phyloP scores from a whole-genome alignment of 208 protist genomes.

The Perkinsela sp. region DNA sequence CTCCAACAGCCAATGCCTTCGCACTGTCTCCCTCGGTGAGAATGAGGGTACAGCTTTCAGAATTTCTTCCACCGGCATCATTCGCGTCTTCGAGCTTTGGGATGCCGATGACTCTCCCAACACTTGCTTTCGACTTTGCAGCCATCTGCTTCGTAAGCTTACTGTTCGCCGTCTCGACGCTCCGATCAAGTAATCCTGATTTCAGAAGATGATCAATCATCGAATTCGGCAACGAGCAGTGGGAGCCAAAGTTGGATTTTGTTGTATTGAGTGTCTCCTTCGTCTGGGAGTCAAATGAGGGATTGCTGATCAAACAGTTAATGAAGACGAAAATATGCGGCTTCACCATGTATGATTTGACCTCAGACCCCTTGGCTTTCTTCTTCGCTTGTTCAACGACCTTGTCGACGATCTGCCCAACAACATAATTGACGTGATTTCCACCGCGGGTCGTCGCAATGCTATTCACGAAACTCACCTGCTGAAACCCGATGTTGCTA shows the following conservation, averaged over 20 bases:
- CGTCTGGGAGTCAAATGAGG: slow-evolving; percentile 97
- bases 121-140: slow-evolving; percentile 28
- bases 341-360: slow-evolving; percentile 87
- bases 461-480: slow-evolving; percentile 98
- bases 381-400: slow-evolving; percentile 70
- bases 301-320: slow-evolving; percentile 96
- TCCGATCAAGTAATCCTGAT: slow-evolving; percentile 71
- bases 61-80: slow-evolving; percentile 78
- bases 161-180: slow-evolving; percentile 78
- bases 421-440: slow-evolving; percentile 92
- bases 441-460: slow-evolving; percentile 95
- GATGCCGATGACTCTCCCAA: slow-evolving; percentile 70
- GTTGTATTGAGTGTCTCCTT: slow-evolving; percentile 94
- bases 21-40: slow-evolving; percentile 98
- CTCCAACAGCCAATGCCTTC: slow-evolving; percentile 85
- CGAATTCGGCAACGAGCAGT: slow-evolving; percentile 72
- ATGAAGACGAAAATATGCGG: slow-evolving; percentile 95
- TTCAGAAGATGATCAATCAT: slow-evolving; percentile 79
- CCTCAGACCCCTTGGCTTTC: slow-evolving; percentile 76
- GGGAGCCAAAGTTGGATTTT: slow-evolving; percentile 78
- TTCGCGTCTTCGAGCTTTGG: slow-evolving; percentile 99
- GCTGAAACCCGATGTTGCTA: slow-evolving; percentile 74
- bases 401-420: slow-evolving; percentile 70
- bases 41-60: slow-evolving; percentile 93
- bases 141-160: slow-evolving; percentile 69